Conservation (phyloP, 2,329 filamentous ascomycete genomes). For the Scleromitrula shiraiana region DNA sequence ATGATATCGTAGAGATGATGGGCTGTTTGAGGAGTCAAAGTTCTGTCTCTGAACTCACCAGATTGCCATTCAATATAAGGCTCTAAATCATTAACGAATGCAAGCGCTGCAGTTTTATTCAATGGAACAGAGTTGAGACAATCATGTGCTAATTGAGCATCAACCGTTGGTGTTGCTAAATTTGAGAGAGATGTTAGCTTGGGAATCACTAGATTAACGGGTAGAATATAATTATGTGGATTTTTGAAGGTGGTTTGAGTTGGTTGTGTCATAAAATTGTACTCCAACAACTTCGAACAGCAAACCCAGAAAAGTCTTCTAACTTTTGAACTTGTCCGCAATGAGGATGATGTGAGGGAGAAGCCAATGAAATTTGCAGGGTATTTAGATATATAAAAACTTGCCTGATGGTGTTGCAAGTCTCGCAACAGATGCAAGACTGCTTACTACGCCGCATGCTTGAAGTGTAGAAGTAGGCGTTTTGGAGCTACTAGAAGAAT, state of each 20-base stretch:
- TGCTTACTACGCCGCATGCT: conserved; percentile 26
- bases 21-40: neutral
- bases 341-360: neutral
- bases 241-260: neutral
- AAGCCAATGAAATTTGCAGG: neutral
- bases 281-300: neutral
- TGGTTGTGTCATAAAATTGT: neutral
- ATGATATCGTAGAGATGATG: too few relatives aligned
- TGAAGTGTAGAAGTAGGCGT: conserved; percentile 7
- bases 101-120: conserved; percentile 20
- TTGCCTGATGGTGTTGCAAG: conserved; percentile 18
- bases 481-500: conserved; percentile 3
- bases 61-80: conserved; percentile 29
- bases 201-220: neutral
- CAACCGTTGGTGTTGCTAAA: conserved; percentile 23
- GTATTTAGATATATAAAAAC: neutral
- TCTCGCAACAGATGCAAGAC: conserved; percentile 18
- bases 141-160: conserved; percentile 25
- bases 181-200: neutral
- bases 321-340: neutral
- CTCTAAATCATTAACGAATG: conserved; percentile 19
- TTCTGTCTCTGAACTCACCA: conserved; percentile 14
- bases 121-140: conserved; percentile 27
- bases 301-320: too few relatives aligned
- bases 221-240: neutral